These are phyloP conservation scores for Craterostigma plantagineum DNA, from an alignment of 257 asterid genomes.

Conservation along the genomic window DNA sequence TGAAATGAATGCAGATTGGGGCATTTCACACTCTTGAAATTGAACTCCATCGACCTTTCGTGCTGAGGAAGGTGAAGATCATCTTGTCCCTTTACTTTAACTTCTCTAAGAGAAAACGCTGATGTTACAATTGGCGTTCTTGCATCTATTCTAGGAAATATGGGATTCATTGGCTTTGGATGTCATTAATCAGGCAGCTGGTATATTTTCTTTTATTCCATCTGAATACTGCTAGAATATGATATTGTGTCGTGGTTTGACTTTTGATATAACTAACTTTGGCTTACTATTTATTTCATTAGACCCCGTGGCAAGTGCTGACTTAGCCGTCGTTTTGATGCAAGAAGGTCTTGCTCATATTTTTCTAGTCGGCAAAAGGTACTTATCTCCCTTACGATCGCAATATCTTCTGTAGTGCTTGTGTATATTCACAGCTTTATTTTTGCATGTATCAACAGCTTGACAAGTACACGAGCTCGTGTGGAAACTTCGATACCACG, in stretches of 20 bases:
- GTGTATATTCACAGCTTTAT: neutral
- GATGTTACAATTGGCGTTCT: too few species aligned
- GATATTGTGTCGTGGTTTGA: too few species aligned
- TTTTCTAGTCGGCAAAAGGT: constrained; percentile 88
- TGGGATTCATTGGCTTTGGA: constrained; percentile 91
- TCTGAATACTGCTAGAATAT: too few species aligned
- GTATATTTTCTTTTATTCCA: constrained; percentile 16
- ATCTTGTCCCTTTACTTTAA: neutral
- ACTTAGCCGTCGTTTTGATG: constrained; percentile 83
- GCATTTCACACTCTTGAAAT: constrained; percentile 95
- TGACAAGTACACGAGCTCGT: constrained; percentile 68
- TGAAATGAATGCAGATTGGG: constrained; percentile 53
- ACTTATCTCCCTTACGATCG: neutral
- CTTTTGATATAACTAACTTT: neutral
- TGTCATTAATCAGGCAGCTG: constrained; percentile 68
- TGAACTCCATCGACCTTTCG: constrained; percentile 81
- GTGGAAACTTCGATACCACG: constrained; percentile 94
- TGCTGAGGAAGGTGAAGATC: constrained; percentile 53
- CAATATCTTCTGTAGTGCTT: too few species aligned
- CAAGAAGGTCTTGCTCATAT: constrained; percentile 90
- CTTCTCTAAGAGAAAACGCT: too few species aligned
- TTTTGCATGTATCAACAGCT: constrained; percentile 28
- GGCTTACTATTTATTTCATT: constrained; percentile 6
- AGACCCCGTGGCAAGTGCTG: constrained; percentile 96
- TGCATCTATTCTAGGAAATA: constrained; percentile 21